phyloP scores from a whole-genome alignment of 2,329 filamentous ascomycete species.

The Phoma sp. region DNA sequence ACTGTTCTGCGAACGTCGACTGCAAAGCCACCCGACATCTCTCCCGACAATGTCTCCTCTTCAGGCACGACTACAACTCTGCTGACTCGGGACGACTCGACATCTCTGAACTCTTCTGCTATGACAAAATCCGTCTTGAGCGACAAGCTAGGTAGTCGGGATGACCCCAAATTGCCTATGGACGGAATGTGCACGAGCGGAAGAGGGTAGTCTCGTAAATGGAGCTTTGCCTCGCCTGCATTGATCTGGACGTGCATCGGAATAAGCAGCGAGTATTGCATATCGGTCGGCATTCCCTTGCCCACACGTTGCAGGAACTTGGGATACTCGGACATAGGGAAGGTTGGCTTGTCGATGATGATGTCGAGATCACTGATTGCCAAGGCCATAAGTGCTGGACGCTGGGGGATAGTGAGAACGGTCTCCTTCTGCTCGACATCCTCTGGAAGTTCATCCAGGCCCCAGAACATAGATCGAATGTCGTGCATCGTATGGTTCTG shows the following conservation, averaged over 20 bases:
- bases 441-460: constrained; percentile 78
- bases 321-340: constrained; percentile 80
- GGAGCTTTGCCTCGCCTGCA: constrained; percentile 88
- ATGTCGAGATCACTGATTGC: constrained; percentile 85
- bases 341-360: constrained; percentile 88
- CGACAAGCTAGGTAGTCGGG: constrained; percentile 79
- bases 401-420: constrained; percentile 82
- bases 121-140: constrained; percentile 92
- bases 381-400: constrained; percentile 81
- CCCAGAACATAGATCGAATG: constrained; percentile 80
- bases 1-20: constrained; percentile 91
- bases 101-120: constrained; percentile 86
- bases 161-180: constrained; percentile 78
- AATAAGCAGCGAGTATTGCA: constrained; percentile 85
- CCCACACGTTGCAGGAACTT: constrained; percentile 86
- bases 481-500: constrained; percentile 79
- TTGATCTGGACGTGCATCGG: constrained; percentile 89
- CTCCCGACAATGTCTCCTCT: constrained; percentile 59
- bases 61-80: constrained; percentile 84
- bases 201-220: constrained; percentile 89
- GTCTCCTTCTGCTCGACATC: constrained; percentile 83
- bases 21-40: constrained; percentile 71
- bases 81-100: constrained; percentile 79
- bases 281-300: constrained; percentile 95
- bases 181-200: constrained; percentile 89